Evolutionary conservation across 352 stramenopile species (phyloP).

Genomic region (Phytophthora foliorum): DNA sequence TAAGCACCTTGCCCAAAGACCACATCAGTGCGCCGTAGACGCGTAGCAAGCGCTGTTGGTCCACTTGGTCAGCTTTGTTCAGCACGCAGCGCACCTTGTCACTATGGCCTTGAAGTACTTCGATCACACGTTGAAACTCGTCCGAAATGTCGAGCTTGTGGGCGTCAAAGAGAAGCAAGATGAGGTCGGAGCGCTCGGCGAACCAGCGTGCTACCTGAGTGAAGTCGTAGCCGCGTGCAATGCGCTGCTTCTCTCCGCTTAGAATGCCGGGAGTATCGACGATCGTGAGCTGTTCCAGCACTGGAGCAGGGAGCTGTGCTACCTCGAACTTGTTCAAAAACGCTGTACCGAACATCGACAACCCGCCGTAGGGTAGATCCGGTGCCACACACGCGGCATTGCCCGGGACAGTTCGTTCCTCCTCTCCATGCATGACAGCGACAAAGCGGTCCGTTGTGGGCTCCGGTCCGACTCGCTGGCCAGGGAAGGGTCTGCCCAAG

Average conservation of each 20-base stretch:
- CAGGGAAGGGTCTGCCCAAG: conserved; percentile 97
- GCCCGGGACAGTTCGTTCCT: conserved; percentile 97
- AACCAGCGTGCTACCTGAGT: conserved; percentile 93
- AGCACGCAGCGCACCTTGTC: conserved; percentile 99
- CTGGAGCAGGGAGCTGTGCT: conserved; percentile 93
- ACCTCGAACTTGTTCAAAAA: conserved; percentile 99
- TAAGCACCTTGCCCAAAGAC: conserved; percentile 98
- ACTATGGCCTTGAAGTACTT: conserved; percentile 96
- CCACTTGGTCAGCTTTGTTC: conserved; percentile 99
- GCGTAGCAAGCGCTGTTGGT: conserved; percentile 97
- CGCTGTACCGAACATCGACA: conserved; percentile 97
- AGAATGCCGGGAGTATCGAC: conserved; percentile 99
- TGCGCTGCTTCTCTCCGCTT: conserved; percentile 98
- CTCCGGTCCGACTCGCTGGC: conserved; percentile 97
- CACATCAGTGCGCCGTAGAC: conserved; percentile 99
- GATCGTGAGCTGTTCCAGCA: conserved; percentile 97
- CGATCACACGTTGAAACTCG: conserved; percentile 98
- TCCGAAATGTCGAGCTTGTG: conserved; percentile 99
- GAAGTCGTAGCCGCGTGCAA: conserved; percentile 98
- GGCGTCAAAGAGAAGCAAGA: conserved; percentile 99
- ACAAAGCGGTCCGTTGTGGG: conserved; percentile 99
- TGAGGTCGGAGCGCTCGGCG: conserved; percentile 97
- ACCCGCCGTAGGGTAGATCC: conserved; percentile 94
- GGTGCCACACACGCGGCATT: conserved; percentile 97
- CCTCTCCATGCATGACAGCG: conserved; percentile 97